Base-by-base conservation (phyloP, 805 yeast species). In the Saturnispora diversa region DNA sequence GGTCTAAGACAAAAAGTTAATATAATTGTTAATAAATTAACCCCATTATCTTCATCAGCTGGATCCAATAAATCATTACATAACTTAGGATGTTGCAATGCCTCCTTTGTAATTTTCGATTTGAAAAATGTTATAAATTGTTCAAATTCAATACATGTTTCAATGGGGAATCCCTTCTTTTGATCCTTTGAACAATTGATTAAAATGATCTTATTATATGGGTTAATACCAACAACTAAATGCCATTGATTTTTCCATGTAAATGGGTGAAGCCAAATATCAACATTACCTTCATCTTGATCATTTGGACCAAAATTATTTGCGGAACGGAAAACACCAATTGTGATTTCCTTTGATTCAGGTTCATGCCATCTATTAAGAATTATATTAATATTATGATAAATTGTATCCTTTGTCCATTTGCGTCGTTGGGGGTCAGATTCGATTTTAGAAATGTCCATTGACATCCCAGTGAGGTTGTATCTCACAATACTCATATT, bases 171-270 rank as follows among this genome's bases (percentile, higher is more conserved):
- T 13, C 43, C 38, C 21, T 11, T 35, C 22, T 26, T 33, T 21
- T 30, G 24, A 15, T 12, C 22, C 30, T n/a, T 31, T 2, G 59
- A 52, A 40, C 64, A 60, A 42, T 60, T 44, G 6, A 60, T 36
- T 13, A 60, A 37, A 3, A 60, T 49, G 11, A 60, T 44, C 35
- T 52, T 55, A 21, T 49, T 47, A 23, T 42, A 40, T 8, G 48
- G 37, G 26, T 46, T 47, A 33, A 60, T 54, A 16, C 56, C 62
- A 17, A 60, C 43, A 1, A 62, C 63, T 15, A 61, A 40, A 44
- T 61, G 62, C 64, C 64, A 61, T 29, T 56, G 51, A 20, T 50
- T 50, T 10, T 47, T 48, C 57, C 58, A 58, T 15, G 35, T 39
- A 27, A 61, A 58, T 3, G 65, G 65, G 36, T 55, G 60, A 32